Percentiles rank a stretch among this genome's conserved stretches.
Conservation (phyloP, 495 filamentous ascomycete genomes). For the Cercophora newfieldiana region DNA sequence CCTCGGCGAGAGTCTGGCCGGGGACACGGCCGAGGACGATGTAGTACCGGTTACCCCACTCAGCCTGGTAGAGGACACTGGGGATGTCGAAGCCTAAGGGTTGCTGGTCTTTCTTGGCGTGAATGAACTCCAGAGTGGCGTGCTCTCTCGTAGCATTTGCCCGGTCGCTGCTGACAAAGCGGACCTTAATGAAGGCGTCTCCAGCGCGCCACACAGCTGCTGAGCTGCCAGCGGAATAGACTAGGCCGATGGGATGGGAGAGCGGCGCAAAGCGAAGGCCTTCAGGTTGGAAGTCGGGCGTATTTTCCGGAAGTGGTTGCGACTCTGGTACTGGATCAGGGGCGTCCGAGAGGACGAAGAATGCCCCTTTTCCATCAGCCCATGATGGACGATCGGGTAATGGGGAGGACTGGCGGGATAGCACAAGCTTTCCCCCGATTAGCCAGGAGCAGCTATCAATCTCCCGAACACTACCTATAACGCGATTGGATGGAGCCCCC, state of each 20-base stretch:
- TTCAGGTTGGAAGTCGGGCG: neutral
- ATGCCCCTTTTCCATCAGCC: slow-evolving; percentile 17
- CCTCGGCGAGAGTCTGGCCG: slow-evolving; percentile 7
- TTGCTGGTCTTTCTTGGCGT: neutral
- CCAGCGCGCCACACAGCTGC: slow-evolving; percentile 22
- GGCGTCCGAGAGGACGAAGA: slow-evolving; percentile 17
- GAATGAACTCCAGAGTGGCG: slow-evolving; percentile 18
- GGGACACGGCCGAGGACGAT: slow-evolving; percentile 12
- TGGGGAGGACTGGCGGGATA: slow-evolving; percentile 7
- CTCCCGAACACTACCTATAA: neutral
- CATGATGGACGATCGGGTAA: slow-evolving; percentile 13
- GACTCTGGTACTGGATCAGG: neutral
- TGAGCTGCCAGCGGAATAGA: slow-evolving; percentile 12
- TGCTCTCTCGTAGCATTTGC: slow-evolving; percentile 12
- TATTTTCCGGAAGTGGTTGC: neutral
- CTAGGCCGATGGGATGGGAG: neutral
- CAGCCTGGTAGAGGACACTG: slow-evolving; percentile 13
- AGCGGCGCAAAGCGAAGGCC: neutral
- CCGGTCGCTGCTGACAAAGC: neutral
- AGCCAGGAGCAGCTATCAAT: slow-evolving; percentile 17
- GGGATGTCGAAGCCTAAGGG: slow-evolving; percentile 13
- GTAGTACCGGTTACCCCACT: slow-evolving; percentile 16
- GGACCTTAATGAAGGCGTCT: slow-evolving; percentile 20
- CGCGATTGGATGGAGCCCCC: neutral
- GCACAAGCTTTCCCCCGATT: slow-evolving; percentile 14